Base-by-base conservation (phyloP, 371 early-diverging fungal species). In the Fennellomyces sp. region DNA sequence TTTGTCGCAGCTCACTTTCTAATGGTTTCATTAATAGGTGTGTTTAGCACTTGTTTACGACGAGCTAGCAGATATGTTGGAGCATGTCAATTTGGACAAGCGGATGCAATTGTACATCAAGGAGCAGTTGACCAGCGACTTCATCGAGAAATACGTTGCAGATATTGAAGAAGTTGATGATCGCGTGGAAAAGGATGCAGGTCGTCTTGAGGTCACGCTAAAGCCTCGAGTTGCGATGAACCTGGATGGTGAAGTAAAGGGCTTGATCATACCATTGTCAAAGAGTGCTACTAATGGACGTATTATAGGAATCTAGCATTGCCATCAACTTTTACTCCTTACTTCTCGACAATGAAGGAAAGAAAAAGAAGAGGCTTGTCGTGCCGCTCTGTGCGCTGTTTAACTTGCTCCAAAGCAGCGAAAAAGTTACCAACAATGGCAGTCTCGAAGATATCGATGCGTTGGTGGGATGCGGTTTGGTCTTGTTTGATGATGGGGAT, bases 1-100 rank as follows among this genome's bases (percentile, higher is more conserved):
- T 3, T 17, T 11, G 27, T n/a, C n/a, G n/a, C n/a, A n/a, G n/a
- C n/a, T n/a, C n/a, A 17, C 10, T 7, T 17, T 45, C 6, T 21
- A 12, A 3, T 28, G 52, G 51, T 45, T 48, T 42, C 5, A 35
- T 58, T 25, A 12, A 11, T 77, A 88, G 89, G 54, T 72, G 10
- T 91, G 87, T 51, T 47, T 90, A 13, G 76, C 91, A 2, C 69
- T 91, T 52, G 81, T 90, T 0, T 91, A 85, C 62, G 91, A 93
- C 63, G 92, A 91, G 58, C 70, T 93, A 4, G 82, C 92, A 6
- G 71, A 80, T 26, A 72, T 90, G 47, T 72, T 93, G 17, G 61
- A 73, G 26, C 72, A 78, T 21, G 68, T 72, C 0, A 52, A 73
- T 27, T 53, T 91, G 27, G 86, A 91, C 30, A 55, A 60, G 26